Evolutionary conservation across 345 rosid species (phyloP).

Genomic region (Pugionium dolabratum): DNA sequence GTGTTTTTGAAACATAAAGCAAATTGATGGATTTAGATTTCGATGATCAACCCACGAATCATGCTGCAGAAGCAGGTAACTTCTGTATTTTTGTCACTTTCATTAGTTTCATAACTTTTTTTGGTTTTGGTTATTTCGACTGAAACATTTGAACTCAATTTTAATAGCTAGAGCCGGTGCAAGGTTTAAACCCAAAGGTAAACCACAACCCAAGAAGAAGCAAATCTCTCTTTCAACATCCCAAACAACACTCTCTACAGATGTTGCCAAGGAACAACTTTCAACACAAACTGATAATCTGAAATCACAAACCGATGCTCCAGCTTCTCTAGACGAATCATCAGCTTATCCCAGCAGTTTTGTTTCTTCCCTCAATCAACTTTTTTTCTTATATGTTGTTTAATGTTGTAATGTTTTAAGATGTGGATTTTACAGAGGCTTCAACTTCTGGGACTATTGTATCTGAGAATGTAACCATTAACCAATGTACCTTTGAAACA

Average conservation of each 20-base stretch:
- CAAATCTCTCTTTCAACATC: conserved; percentile 15
- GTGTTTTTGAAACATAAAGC: no score
- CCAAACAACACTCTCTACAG: background rate
- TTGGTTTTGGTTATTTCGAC: no score
- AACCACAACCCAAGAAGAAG: conserved; percentile 32
- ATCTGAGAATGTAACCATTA: background rate
- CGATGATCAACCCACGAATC: no score
- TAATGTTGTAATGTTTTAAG: background rate
- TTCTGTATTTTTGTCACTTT: no score
- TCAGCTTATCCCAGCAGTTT: conserved; percentile 17
- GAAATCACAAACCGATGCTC: background rate
- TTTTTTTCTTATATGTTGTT: no score
- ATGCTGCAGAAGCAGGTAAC: no score
- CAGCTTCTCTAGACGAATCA: conserved; percentile 12
- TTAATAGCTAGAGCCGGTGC: conserved; percentile 39
- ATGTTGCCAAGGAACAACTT: conserved; percentile 14
- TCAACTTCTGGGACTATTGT: conserved; percentile 25
- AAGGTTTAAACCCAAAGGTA: conserved; percentile 42
- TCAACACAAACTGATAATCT: background rate
- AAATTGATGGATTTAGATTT: no score
- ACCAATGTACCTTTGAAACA: background rate
- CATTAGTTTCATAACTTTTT: no score
- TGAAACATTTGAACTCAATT: background rate
- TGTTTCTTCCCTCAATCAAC: conserved; percentile 11
- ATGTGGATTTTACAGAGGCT: conserved; percentile 15